Conservation (phyloP, 345 rosid species). For the Acer campestre region DNA sequence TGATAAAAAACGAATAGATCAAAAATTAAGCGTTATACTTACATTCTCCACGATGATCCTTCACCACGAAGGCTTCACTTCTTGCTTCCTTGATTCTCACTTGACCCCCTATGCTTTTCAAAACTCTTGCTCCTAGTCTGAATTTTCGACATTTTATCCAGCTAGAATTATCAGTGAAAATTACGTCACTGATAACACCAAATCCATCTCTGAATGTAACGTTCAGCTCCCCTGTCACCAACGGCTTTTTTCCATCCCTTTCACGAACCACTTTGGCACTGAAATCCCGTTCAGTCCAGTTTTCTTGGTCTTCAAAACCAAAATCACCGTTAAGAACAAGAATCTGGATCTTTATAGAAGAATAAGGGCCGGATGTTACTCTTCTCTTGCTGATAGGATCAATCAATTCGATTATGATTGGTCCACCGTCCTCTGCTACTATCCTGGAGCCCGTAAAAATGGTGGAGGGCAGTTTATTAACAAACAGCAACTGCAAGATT, state of each 20-base stretch:
- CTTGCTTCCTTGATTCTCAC: constrained; percentile 57
- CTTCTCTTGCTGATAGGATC: constrained; percentile 41
- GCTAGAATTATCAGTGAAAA: constrained; percentile 78
- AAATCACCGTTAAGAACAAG: constrained; percentile 70
- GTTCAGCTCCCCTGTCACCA: constrained; percentile 62
- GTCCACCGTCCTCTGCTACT: constrained; percentile 46
- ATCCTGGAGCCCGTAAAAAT: constrained; percentile 67
- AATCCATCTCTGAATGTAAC: constrained; percentile 50
- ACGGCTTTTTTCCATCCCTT: constrained; percentile 70
- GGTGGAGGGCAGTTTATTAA: constrained; percentile 32
- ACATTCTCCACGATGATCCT: constrained; percentile 92
- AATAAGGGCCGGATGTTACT: constrained; percentile 45
- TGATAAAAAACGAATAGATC: background rate
- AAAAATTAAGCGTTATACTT: constrained; percentile 27
- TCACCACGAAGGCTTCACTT: constrained; percentile 67
- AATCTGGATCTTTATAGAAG: constrained; percentile 58
- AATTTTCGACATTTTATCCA: constrained; percentile 78
- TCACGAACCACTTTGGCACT: constrained; percentile 44
- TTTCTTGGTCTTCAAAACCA: constrained; percentile 41
- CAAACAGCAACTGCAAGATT: constrained; percentile 47
- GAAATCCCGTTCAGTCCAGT: constrained; percentile 54
- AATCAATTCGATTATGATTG: constrained; percentile 42
- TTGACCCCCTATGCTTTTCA: constrained; percentile 37
- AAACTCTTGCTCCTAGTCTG: constrained; percentile 64
- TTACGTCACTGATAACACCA: constrained; percentile 43